These are phyloP conservation scores for Fusarium mexicanum DNA, from an alignment of 2,329 filamentous ascomycete genomes.

Conservation along the genomic window DNA sequence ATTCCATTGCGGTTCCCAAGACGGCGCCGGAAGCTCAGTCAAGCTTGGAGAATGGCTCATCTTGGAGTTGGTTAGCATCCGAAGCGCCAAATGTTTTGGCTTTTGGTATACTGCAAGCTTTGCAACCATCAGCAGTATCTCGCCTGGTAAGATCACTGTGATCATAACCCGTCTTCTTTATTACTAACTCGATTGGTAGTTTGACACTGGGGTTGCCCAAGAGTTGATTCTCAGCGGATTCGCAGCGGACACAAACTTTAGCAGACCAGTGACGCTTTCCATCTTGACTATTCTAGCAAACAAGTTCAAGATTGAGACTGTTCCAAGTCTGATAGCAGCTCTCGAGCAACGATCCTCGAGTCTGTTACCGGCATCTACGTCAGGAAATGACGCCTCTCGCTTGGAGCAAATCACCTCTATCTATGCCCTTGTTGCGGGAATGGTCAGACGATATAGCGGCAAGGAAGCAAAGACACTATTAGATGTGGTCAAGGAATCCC, in stretches of 20 bases:
- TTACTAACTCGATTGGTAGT: conserved; percentile 43
- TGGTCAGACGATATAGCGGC: conserved; percentile 52
- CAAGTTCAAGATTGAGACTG: conserved; percentile 54
- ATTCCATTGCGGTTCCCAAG: conserved; percentile 36
- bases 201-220: conserved; percentile 49
- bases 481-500: conserved; percentile 49
- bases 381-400: conserved; percentile 16
- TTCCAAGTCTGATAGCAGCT: conserved; percentile 38
- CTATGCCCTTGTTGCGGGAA: conserved; percentile 51
- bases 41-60: conserved; percentile 26
- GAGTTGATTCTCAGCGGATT: conserved; percentile 46
- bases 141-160: conserved; percentile 46
- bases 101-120: conserved; percentile 51
- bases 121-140: conserved; percentile 48
- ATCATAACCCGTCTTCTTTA: neutral
- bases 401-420: conserved; percentile 46
- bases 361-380: conserved; percentile 27
- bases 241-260: conserved; percentile 23
- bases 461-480: conserved; percentile 48
- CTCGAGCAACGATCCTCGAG: conserved; percentile 41
- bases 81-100: conserved; percentile 49
- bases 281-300: conserved; percentile 57
- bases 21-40: conserved; percentile 7
- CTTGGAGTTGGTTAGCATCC: conserved; percentile 48
- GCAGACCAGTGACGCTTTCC: conserved; percentile 45